Evolutionary conservation across 768 basidiomycete genomes (phyloP).

Genomic region (Kwoniella sp.): DNA sequence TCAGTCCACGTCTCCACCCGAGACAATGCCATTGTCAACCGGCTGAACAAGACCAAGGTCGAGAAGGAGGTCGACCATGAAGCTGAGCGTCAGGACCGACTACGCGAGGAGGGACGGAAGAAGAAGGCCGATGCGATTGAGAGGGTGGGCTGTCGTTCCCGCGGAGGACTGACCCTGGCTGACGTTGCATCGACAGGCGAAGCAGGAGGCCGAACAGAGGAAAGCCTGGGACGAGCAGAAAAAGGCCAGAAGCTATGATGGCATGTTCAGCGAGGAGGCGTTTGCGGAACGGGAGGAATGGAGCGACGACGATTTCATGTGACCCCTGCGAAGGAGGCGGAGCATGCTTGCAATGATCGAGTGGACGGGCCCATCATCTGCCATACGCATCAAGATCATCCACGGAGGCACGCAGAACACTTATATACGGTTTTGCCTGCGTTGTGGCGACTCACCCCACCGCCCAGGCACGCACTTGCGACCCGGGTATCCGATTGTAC

Average conservation of each 20-base stretch:
- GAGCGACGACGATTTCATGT: conserved; percentile 51
- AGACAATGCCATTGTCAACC: conserved; percentile 84
- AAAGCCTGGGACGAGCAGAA: conserved; percentile 78
- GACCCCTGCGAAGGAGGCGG: not conserved
- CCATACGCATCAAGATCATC: too few relatives aligned
- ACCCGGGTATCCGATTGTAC: not conserved
- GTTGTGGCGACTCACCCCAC: too few relatives aligned
- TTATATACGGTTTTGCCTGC: too few relatives aligned
- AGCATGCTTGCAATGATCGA: not conserved
- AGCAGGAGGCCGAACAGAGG: conserved; percentile 70
- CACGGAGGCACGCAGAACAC: too few relatives aligned
- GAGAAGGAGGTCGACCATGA: conserved; percentile 85
- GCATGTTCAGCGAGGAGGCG: conserved; percentile 60
- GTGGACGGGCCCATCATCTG: not conserved
- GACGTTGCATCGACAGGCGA: conserved; percentile 57
- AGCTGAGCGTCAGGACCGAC: conserved; percentile 72
- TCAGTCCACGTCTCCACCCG: conserved; percentile 72
- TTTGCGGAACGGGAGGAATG: conserved; percentile 54
- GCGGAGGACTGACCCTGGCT: too few relatives aligned
- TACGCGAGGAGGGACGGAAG: conserved; percentile 50
- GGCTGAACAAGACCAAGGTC: conserved; percentile 86
- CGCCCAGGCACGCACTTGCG: too few relatives aligned
- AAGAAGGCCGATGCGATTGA: conserved; percentile 70
- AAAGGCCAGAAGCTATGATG: conserved; percentile 78
- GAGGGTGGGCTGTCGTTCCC: conserved; percentile 59